Base-by-base conservation (phyloP, 2,329 filamentous ascomycete genomes). In the Cercospora nicotianae region DNA sequence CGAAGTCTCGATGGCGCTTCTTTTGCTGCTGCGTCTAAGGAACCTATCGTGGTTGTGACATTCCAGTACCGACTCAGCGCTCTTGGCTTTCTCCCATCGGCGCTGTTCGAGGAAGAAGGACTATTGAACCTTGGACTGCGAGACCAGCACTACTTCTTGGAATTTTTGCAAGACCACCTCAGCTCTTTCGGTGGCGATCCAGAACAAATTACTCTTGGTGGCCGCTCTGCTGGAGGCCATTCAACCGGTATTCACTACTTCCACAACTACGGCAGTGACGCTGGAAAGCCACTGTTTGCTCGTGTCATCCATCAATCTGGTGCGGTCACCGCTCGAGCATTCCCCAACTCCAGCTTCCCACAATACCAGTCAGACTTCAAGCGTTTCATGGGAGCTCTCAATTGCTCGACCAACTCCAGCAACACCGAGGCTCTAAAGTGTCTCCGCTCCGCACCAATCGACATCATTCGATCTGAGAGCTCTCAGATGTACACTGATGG, bases 161-260 rank as follows among this genome's bases (percentile, higher is more conserved):
- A 79, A 5, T 83, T 81, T 80, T 75, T 83, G 13, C 67, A 72
- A 48, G 72, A 74, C 4, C 74, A 76, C 58, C 81, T 83, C 61
- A 77, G 53, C 6, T 77, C 76, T 1, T 83, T 82, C 67, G 72
- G 81, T n/a, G 79, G 77, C 48, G 73, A 76, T 66, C 65, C 64
- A 5, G 66, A 69, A 2, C 69, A 73, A 45, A 72, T 75, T 1
- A 75, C 72, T 0, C 64, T 74, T 3, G 64, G 73, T 7, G 71
- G 71, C 0, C 76, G 84, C 45, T 87, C 86, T 72, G 87, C 87
- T 31, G 87, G 87, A 13, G 86, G 86, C 10, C 89, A 91, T 77
- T 88, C 87, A 67, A 85, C 90, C 70, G 89, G 89, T 2, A 89
- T 92, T 72, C 89, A 91, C 71, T 78, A 92, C 20, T 85, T 91